Evolutionary conservation across 345 rosid genomes (phyloP).

Genomic region (Populus alba): DNA sequence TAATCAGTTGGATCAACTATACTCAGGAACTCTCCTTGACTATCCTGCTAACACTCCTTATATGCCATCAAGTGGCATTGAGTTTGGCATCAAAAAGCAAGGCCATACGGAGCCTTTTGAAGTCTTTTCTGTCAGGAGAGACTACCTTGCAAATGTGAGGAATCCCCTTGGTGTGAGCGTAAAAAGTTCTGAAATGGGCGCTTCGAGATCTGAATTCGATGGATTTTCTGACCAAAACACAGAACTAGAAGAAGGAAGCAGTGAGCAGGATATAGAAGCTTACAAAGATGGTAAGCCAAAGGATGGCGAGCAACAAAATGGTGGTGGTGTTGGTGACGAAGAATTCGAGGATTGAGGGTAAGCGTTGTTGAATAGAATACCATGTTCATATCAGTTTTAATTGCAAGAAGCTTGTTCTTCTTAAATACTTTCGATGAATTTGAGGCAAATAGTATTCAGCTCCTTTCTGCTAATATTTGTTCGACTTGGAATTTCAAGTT

Average conservation of each 20-base stretch:
- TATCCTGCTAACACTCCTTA: constrained; percentile 1
- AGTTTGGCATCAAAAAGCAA: constrained; percentile 15
- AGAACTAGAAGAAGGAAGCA: constrained; percentile 8
- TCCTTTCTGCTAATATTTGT: no score
- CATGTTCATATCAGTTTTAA: neutral
- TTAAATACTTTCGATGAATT: neutral
- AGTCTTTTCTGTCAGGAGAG: constrained; percentile 17
- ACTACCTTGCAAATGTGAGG: constrained; percentile 3
- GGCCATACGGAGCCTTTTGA: constrained; percentile 31
- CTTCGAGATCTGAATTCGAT: constrained; percentile 15
- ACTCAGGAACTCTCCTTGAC: constrained; percentile 22
- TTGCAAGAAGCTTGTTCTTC: neutral
- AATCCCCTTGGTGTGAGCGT: constrained; percentile 6
- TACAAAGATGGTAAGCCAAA: constrained; percentile 4
- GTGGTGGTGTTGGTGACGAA: constrained; percentile 5
- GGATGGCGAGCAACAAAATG: neutral
- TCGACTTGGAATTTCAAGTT: no score
- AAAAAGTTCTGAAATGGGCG: constrained; percentile 14
- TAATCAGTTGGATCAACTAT: constrained; percentile 39
- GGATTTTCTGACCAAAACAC: constrained; percentile 3
- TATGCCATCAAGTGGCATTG: neutral
- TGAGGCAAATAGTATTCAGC: neutral
- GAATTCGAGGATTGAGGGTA: neutral
- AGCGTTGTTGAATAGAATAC: neutral
- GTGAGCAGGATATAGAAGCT: constrained; percentile 10